Evolutionary conservation across 805 yeast genomes (phyloP), one percentile per base, ranked within the genome.

Genomic region (Pichia deserticola): DNA sequence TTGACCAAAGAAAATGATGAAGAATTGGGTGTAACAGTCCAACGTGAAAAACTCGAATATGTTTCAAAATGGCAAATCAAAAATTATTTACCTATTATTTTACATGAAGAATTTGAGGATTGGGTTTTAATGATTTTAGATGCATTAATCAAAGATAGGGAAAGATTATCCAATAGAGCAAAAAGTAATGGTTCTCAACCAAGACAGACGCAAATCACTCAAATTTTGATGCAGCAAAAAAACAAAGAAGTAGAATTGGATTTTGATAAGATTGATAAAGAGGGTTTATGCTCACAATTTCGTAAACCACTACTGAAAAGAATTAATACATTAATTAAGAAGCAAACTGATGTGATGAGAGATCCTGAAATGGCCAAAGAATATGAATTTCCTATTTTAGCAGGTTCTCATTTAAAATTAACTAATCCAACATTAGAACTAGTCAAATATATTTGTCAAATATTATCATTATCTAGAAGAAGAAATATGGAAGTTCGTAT

Each of bases 91-190:
- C 97, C 99, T 0, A 64, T 73, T 1, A 76, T 89, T 15, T 77
- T 85, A 53, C 92, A 82, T 59, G 77, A 76, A 7, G 98, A 93
- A 62, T 89, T 93, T 69, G 85, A 83, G 43, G 93, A 85, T 57
- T 93, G 97, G 97, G 70, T 87, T 38, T 70, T 81, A 41, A 78
- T 88, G 52, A 82, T 89, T 59, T 66, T 90, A 59, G 93, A 87
- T 63, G 70, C 85, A 2, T 68, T 89, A 56, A 71, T 82, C 36
- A 79, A 78, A 50, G 69, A 71, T 42, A 84, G 86, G 55, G 67
- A 67, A 12, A 71, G 68, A 2, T 62, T 58, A 13, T 36, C 43
- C 12, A n/a, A 15, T 25, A 5, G 20, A 5, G 27, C 33, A 9
- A 37, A 5, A 29, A 29, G 4, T 48, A 56, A 1, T 55, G 57